phyloP scores from a whole-genome alignment of 2,329 filamentous ascomycete species.

The Colletotrichum plurivorum region DNA sequence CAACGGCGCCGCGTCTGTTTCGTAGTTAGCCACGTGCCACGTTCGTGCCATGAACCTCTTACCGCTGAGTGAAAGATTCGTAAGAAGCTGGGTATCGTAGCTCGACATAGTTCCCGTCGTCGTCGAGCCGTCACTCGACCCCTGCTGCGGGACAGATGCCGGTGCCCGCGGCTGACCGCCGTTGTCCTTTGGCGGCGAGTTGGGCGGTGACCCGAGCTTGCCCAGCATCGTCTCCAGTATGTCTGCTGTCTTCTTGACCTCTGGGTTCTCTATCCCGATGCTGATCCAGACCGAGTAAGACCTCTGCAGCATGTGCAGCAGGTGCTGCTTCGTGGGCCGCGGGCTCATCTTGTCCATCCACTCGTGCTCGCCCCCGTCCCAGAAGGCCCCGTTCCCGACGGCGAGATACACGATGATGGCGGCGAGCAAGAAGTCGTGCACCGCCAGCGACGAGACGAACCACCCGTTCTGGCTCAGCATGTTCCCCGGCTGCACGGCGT shows the following conservation, averaged over 20 bases:
- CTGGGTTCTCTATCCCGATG: slow-evolving; percentile 53
- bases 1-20: slow-evolving; percentile 10
- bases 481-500: slow-evolving; percentile 66
- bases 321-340: slow-evolving; percentile 53
- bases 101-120: slow-evolving; percentile 42
- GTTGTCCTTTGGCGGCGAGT: slow-evolving; percentile 30
- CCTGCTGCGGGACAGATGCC: slow-evolving; percentile 32
- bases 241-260: slow-evolving; percentile 61
- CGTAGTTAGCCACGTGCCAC: slow-evolving; percentile 4
- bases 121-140: slow-evolving; percentile 32
- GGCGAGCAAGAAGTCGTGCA: slow-evolving; percentile 74
- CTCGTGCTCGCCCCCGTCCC: slow-evolving; percentile 50
- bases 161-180: slow-evolving; percentile 29
- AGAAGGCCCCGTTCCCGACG: slow-evolving; percentile 59
- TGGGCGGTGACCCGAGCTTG: slow-evolving; percentile 54
- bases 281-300: slow-evolving; percentile 62
- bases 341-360: slow-evolving; percentile 52
- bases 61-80: slow-evolving; percentile 39
- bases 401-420: slow-evolving; percentile 72
- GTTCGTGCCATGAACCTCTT: neutral
- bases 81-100: slow-evolving; percentile 42
- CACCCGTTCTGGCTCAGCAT: slow-evolving; percentile 66
- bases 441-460: slow-evolving; percentile 70
- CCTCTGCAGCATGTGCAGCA: slow-evolving; percentile 56
- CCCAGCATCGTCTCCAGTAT: slow-evolving; percentile 62